These are phyloP conservation scores for Boechera stricta DNA, from an alignment of 345 rosid genomes.

Conservation along the genomic window DNA sequence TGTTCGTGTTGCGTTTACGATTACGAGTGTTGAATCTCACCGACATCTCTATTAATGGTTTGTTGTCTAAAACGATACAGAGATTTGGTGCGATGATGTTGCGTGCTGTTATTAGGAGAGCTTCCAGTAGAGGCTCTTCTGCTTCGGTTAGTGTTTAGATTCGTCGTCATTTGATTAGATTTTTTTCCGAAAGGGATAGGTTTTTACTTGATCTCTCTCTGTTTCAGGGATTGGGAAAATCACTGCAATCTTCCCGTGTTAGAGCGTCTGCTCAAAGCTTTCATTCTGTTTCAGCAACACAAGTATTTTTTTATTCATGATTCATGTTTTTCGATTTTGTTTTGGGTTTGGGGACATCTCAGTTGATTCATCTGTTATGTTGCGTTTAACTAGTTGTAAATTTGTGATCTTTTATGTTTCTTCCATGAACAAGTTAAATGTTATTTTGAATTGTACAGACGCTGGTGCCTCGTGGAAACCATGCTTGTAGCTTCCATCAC, in stretches of 20 bases:
- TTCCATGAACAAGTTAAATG: slow-evolving; percentile 10
- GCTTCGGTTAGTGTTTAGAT: slow-evolving; percentile 48
- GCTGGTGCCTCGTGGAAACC: slow-evolving; percentile 52
- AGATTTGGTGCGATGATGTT: slow-evolving; percentile 52
- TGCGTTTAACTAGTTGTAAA: background rate
- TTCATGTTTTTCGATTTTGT: background rate
- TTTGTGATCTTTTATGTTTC: slow-evolving; percentile 18
- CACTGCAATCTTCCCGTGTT: slow-evolving; percentile 49
- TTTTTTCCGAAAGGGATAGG: background rate
- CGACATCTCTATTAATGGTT: slow-evolving; percentile 18
- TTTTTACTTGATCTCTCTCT: slow-evolving; percentile 2
- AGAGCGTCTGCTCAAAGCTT: slow-evolving; percentile 50
- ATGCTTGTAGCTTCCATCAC: slow-evolving; percentile 53
- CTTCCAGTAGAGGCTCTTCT: slow-evolving; percentile 52
- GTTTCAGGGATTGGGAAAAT: slow-evolving; percentile 54
- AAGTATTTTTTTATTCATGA: slow-evolving; percentile 47
- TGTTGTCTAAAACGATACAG: background rate
- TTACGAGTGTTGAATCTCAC: slow-evolving; percentile 33
- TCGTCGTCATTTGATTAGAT: background rate
- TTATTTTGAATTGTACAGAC: slow-evolving; percentile 48
- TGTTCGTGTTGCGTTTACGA: background rate
- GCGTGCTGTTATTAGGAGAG: slow-evolving; percentile 54
- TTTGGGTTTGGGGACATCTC: background rate
- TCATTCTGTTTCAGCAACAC: slow-evolving; percentile 49
- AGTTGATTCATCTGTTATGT: background rate